phyloP scores from a whole-genome alignment of 345 rosid genomes.

The Aurinia saxatilis region DNA sequence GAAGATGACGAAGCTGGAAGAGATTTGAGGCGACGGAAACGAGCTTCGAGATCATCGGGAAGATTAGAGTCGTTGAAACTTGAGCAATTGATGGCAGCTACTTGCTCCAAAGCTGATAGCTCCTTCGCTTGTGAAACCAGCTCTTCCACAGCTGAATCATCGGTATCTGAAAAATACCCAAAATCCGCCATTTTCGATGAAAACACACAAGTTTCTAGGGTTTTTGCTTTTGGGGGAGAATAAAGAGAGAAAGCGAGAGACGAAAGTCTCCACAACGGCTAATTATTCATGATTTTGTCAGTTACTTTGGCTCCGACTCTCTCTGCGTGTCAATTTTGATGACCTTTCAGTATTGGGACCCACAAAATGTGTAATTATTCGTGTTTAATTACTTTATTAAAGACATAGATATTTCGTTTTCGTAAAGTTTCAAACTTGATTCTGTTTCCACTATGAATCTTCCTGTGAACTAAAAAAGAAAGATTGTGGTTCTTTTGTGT shows the following conservation, averaged over 20 bases:
- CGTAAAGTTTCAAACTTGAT: not conserved
- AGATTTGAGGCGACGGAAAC: constrained; percentile 73
- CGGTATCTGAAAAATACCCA: constrained; percentile 60
- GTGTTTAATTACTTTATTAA: not conserved
- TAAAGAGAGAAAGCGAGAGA: not conserved
- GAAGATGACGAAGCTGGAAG: constrained; percentile 26
- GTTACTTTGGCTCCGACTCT: constrained; percentile 13
- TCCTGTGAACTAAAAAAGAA: not conserved
- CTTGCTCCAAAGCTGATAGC: constrained; percentile 61
- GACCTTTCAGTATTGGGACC: constrained; percentile 6
- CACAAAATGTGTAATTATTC: not conserved
- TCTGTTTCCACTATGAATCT: not conserved
- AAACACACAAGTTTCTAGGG: too few species aligned
- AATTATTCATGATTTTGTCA: constrained; percentile 32
- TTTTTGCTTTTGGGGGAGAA: not conserved
- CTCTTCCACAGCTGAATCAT: constrained; percentile 72
- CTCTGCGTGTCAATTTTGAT: constrained; percentile 3
- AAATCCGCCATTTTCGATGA: constrained; percentile 49
- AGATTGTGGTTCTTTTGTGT: constrained; percentile 11
- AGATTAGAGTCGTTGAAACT: constrained; percentile 44
- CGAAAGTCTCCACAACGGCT: constrained; percentile 40
- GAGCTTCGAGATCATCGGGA: constrained; percentile 63
- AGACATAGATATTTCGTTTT: not conserved
- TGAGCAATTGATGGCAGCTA: constrained; percentile 71
- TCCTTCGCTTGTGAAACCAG: constrained; percentile 61